Evolutionary conservation across 768 basidiomycete species (phyloP).

Genomic region (Lactarius tabidus): DNA sequence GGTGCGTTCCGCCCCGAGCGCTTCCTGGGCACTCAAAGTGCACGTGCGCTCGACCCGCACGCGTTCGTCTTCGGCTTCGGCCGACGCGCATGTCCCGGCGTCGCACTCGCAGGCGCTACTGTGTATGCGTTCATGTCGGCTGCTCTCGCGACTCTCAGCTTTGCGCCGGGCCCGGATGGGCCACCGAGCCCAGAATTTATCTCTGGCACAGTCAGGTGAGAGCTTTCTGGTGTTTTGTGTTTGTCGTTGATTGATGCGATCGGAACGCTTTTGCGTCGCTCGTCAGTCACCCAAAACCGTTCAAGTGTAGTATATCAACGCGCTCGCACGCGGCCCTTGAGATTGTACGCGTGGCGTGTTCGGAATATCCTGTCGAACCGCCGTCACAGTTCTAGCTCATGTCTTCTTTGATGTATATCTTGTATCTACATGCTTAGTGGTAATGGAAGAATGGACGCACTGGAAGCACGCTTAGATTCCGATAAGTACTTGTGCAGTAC

Average conservation of each 20-base stretch:
- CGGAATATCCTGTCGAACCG: background rate
- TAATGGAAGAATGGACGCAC: background rate
- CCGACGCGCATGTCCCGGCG: slow-evolving; percentile 14
- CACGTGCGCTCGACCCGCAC: slow-evolving; percentile 14
- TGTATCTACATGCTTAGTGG: background rate
- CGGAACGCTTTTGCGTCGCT: background rate
- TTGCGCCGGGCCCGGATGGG: background rate
- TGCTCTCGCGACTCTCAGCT: slow-evolving; percentile 6
- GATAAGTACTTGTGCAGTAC: background rate
- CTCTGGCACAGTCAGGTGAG: slow-evolving; percentile 17
- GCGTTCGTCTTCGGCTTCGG: slow-evolving; percentile 24
- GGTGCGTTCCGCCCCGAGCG: slow-evolving; percentile 24
- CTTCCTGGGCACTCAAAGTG: slow-evolving; percentile 13
- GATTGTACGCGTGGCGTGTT: background rate
- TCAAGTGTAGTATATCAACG: slow-evolving; percentile 1
- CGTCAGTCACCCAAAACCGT: slow-evolving; percentile 17
- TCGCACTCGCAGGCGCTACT: slow-evolving; percentile 8
- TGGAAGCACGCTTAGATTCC: background rate
- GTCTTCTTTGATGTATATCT: background rate
- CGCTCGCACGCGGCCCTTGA: slow-evolving; percentile 5
- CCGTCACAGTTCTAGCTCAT: slow-evolving; percentile 1
- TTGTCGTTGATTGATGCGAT: background rate
- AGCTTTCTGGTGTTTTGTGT: background rate
- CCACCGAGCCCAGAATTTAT: slow-evolving; percentile 6
- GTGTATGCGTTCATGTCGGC: slow-evolving; percentile 11